Evolutionary conservation across 2,329 filamentous ascomycete species (phyloP).

Genomic region (Teratosphaeria nubilosa): DNA sequence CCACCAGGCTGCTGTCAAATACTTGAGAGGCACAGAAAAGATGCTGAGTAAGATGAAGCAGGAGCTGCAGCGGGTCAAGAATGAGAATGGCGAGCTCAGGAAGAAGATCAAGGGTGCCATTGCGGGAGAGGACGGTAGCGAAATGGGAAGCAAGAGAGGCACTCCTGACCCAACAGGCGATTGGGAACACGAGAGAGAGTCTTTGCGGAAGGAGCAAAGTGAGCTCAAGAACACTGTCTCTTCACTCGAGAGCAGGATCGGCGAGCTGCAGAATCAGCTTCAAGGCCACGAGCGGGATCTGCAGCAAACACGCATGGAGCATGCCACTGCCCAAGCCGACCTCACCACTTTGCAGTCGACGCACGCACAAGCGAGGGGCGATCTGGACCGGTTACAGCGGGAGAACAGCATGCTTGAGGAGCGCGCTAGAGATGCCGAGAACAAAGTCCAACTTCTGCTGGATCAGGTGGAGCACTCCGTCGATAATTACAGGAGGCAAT

Average conservation of each 20-base stretch:
- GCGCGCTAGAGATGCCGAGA: conserved; percentile 80
- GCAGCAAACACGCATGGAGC: conserved; percentile 50
- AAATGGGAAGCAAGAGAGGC: conserved; percentile 16
- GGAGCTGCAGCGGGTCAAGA: conserved; percentile 85
- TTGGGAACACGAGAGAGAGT: conserved; percentile 66
- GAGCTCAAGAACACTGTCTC: conserved; percentile 57
- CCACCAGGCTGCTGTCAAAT: conserved; percentile 95
- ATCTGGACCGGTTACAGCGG: conserved; percentile 70
- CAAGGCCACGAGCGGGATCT: conserved; percentile 55
- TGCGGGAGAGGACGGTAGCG: conserved; percentile 13
- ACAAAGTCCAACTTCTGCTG: conserved; percentile 82
- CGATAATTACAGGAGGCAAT: conserved; percentile 81
- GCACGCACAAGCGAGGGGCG: conserved; percentile 38
- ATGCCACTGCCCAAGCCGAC: conserved; percentile 30
- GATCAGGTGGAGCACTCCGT: conserved; percentile 92
- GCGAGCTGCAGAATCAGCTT: conserved; percentile 59
- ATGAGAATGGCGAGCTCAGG: conserved; percentile 72
- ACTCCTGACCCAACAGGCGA: conserved; percentile 35
- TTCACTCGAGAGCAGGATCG: conserved; percentile 62
- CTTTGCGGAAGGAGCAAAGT: conserved; percentile 57
- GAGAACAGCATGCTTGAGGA: conserved; percentile 75
- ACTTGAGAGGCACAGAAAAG: conserved; percentile 96
- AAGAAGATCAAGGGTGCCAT: conserved; percentile 53
- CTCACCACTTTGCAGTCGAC: conserved; percentile 43
- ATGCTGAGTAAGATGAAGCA: conserved; percentile 99